Evolutionary conservation across 1,139 yeast genomes (phyloP).

Genomic region (Zhuliangozyma blackwelliae): DNA sequence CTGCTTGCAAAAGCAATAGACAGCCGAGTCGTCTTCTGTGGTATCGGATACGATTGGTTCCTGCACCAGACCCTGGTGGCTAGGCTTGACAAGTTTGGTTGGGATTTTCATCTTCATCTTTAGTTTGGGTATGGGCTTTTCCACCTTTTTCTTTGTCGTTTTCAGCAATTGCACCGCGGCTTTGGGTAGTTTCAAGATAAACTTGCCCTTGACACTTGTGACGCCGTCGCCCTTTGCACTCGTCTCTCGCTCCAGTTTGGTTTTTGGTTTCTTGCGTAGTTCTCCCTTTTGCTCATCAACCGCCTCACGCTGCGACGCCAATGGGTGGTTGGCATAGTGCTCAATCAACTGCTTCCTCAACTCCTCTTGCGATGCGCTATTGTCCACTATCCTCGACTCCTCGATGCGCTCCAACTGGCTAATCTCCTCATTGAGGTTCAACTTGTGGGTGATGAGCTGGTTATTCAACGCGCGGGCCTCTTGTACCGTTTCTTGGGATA

Average conservation of each 20-base stretch:
- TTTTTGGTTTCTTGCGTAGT: conserved; percentile 11
- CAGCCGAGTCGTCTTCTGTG: conserved; percentile 5
- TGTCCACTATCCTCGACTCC: conserved; percentile 9
- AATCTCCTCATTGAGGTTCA: conserved; percentile 27
- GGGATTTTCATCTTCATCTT: conserved; percentile 1
- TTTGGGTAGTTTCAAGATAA: conserved; percentile 27
- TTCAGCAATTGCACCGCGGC: not conserved
- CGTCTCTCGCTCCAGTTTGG: conserved; percentile 7
- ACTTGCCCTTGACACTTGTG: conserved; percentile 10
- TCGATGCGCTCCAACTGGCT: conserved; percentile 20
- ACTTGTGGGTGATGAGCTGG: conserved; percentile 31
- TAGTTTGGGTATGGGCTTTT: conserved; percentile 1
- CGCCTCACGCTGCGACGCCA: conserved; percentile 39
- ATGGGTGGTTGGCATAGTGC: conserved; percentile 35
- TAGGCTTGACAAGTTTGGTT: not conserved
- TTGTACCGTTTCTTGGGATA: conserved; percentile 25
- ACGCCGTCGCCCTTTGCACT: conserved; percentile 24
- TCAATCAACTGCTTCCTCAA: conserved; percentile 28
- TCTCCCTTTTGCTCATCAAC: conserved; percentile 26
- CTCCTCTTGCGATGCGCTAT: conserved; percentile 14
- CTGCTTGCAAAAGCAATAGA: conserved; percentile 43
- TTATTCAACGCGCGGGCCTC: conserved; percentile 33
- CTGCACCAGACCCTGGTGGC: not conserved
- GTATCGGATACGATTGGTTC: not conserved
- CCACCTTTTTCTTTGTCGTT: conserved; percentile 5